These are phyloP conservation scores for Isoetes engelmannii DNA, from an alignment of 83 land plant species.

Conservation along the genomic window DNA sequence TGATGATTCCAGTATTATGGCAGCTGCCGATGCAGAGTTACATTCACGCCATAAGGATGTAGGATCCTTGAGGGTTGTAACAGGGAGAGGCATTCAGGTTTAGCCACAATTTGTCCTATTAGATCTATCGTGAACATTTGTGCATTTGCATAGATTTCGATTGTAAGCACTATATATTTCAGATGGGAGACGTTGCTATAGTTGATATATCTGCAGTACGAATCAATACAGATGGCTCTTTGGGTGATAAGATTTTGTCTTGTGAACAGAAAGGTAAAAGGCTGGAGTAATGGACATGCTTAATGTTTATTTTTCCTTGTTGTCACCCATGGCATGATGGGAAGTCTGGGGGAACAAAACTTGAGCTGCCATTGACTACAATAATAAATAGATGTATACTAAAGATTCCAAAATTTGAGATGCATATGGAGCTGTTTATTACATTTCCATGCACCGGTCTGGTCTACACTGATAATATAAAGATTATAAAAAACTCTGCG, in stretches of 20 bases:
- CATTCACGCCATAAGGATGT: constrained; percentile 64
- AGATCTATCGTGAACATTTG: background rate
- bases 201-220: constrained; percentile 68
- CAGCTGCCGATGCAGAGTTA: constrained; percentile 61
- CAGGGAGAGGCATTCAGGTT: constrained; percentile 73
- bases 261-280: constrained; percentile 70
- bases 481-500: background rate
- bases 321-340: no score
- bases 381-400: no score
- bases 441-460: background rate
- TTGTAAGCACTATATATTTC: constrained; percentile 3
- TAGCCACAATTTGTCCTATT: background rate
- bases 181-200: constrained; percentile 81
- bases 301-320: no score
- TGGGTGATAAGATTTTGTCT: constrained; percentile 64
- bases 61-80: constrained; percentile 59
- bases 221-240: constrained; percentile 46
- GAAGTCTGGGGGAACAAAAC: no score
- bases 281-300: no score
- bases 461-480: background rate
- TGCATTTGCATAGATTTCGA: background rate
- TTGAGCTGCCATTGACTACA: no score
- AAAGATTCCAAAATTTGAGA: no score
- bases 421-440: no score
- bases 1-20: constrained; percentile 41